Conservation (phyloP, 139 green algal genomes). For the Yamagishiella unicocca region DNA sequence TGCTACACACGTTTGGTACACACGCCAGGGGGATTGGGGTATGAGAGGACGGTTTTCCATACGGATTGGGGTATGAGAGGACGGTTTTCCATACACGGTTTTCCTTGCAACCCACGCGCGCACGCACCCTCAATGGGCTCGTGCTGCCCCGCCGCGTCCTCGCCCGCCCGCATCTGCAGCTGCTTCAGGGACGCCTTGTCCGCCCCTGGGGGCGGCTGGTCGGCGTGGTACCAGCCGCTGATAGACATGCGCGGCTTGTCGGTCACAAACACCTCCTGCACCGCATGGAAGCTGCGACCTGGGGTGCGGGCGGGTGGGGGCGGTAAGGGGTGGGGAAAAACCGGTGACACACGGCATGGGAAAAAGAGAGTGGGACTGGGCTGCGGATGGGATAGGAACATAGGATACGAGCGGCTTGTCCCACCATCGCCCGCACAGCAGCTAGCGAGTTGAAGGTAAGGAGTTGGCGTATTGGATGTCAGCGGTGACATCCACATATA, state of each 20-base stretch:
- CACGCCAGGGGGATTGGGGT: too few species aligned
- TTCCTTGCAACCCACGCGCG: not conserved
- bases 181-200: slow-evolving; percentile 80
- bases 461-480: too few species aligned
- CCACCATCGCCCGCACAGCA: not conserved
- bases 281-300: slow-evolving; percentile 52
- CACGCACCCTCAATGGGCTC: slow-evolving; percentile 48
- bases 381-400: too few species aligned
- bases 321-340: not conserved
- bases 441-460: too few species aligned
- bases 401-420: too few species aligned
- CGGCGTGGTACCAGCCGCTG: slow-evolving; percentile 90
- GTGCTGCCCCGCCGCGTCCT: slow-evolving; percentile 35
- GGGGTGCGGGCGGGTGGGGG: not conserved
- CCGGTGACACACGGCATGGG: too few species aligned
- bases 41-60: too few species aligned
- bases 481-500: too few species aligned
- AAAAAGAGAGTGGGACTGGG: too few species aligned
- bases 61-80: too few species aligned
- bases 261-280: slow-evolving; percentile 66
- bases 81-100: not conserved
- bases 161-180: slow-evolving; percentile 67
- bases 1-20: not conserved
- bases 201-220: not conserved
- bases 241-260: slow-evolving; percentile 79